Percentiles rank a stretch among this genome's conserved stretches.
Evolutionary conservation across 331 rosid species (phyloP).

Genomic region (Phaseolus coccineus): DNA sequence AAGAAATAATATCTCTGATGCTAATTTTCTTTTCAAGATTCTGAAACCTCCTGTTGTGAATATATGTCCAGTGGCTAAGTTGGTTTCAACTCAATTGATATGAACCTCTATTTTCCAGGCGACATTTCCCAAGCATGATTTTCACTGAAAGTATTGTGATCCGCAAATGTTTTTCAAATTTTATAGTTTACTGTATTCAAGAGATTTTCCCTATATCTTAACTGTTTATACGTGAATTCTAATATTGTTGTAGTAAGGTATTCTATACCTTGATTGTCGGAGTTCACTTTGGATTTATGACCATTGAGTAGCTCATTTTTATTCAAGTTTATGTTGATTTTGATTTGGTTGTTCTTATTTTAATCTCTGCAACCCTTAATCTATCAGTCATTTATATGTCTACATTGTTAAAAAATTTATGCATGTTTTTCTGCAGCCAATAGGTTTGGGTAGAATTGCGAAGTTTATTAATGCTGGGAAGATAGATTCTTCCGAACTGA

Average conservation of each 20-base stretch:
- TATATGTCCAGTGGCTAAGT: constrained; percentile 9
- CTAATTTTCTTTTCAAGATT: constrained; percentile 7
- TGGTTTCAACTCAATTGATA: constrained; percentile 33
- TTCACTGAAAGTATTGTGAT: constrained; percentile 14
- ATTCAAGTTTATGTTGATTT: constrained; percentile 23
- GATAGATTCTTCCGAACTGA: constrained; percentile 92
- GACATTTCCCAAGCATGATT: constrained; percentile 25
- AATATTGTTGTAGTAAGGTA: constrained; percentile 9
- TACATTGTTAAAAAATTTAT: constrained; percentile 10
- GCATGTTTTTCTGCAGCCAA: constrained; percentile 67
- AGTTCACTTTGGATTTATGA: constrained; percentile 22
- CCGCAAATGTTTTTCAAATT: background rate
- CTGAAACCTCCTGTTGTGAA: constrained; percentile 1
- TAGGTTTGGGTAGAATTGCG: constrained; percentile 90
- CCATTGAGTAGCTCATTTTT: background rate
- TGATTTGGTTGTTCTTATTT: constrained; percentile 7
- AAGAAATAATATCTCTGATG: constrained; percentile 9
- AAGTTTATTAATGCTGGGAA: constrained; percentile 83
- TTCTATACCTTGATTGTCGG: background rate
- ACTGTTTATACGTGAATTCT: constrained; percentile 16
- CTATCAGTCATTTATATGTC: constrained; percentile 8
- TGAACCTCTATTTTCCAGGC: background rate
- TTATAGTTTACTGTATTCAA: constrained; percentile 17
- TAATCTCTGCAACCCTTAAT: constrained; percentile 2
- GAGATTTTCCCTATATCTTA: background rate